These are phyloP conservation scores for Gossypium australe DNA, from an alignment of 345 rosid species.

Conservation along the genomic window DNA sequence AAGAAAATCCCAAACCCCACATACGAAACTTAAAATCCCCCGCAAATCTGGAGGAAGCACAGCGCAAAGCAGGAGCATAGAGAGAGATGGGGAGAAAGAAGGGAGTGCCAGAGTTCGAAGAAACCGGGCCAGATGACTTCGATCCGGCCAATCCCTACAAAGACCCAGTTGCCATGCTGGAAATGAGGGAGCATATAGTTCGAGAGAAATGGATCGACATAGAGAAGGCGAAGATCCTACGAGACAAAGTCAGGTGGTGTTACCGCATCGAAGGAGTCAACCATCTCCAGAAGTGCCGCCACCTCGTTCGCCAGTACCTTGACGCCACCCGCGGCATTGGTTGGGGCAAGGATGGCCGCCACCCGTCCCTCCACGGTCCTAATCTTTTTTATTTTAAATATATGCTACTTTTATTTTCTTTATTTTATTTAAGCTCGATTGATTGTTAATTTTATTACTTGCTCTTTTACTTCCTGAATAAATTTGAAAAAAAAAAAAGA, in stretches of 20 bases:
- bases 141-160: slow-evolving; percentile 83
- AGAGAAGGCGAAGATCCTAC: slow-evolving; percentile 92
- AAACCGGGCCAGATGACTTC: slow-evolving; percentile 89
- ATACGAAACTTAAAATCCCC: no score
- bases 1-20: no score
- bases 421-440: background rate
- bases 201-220: slow-evolving; percentile 98
- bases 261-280: slow-evolving; percentile 95
- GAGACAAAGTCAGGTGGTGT: slow-evolving; percentile 90
- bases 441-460: background rate
- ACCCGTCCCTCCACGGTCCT: slow-evolving; percentile 75
- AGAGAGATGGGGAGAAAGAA: slow-evolving; percentile 83
- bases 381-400: background rate
- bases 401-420: background rate
- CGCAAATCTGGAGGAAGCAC: no score
- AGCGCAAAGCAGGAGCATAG: background rate
- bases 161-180: slow-evolving; percentile 96
- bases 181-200: slow-evolving; percentile 94
- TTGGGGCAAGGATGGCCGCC: slow-evolving; percentile 98
- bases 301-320: slow-evolving; percentile 82
- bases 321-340: slow-evolving; percentile 97
- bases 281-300: slow-evolving; percentile 95
- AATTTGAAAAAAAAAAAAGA: background rate
- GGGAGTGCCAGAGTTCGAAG: slow-evolving; percentile 81
- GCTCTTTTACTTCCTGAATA: background rate